Evolutionary conservation across 805 yeast species (phyloP).

Genomic region (Wickerhamiella sorbophila): DNA sequence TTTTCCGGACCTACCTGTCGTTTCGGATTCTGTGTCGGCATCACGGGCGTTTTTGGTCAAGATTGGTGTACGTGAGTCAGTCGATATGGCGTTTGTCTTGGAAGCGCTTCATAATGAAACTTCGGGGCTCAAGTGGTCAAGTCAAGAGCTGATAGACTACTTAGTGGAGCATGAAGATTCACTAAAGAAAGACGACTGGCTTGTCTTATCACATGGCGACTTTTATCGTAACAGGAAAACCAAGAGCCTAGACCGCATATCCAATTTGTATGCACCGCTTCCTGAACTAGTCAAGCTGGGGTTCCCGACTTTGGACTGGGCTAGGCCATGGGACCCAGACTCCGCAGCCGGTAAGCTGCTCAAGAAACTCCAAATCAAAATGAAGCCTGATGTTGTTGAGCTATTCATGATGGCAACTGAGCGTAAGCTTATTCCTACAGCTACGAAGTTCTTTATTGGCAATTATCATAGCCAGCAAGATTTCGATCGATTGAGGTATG

Average conservation of each 20-base stretch:
- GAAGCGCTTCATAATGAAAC: conserved; percentile 20
- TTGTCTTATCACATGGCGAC: conserved; percentile 17
- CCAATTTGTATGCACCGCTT: conserved; percentile 22
- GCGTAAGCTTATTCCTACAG: conserved; percentile 11
- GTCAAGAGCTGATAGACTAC: conserved; percentile 25
- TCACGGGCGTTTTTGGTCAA: conserved; percentile 18
- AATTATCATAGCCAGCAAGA: conserved; percentile 18
- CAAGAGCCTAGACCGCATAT: conserved; percentile 3
- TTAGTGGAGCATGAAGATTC: conserved; percentile 18
- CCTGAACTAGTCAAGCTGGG: conserved; percentile 17
- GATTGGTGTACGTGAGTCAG: conserved; percentile 27
- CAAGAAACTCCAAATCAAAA: conserved; percentile 21
- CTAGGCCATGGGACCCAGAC: conserved; percentile 15
- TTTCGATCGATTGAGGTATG: not conserved
- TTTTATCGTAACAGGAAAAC: conserved; percentile 20
- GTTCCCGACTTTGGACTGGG: conserved; percentile 21
- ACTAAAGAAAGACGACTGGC: conserved; percentile 23
- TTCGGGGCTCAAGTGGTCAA: conserved; percentile 23
- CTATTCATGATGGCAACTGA: conserved; percentile 15
- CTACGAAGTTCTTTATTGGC: conserved; percentile 21
- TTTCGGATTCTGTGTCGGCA: conserved; percentile 11
- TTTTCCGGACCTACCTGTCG: conserved; percentile 28
- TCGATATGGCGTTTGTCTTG: conserved; percentile 27
- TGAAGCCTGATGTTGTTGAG: conserved; percentile 17
- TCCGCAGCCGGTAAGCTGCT: conserved; percentile 22